phyloP scores from a whole-genome alignment of 2,329 filamentous ascomycete species.

The Ascomycota sp. region DNA sequence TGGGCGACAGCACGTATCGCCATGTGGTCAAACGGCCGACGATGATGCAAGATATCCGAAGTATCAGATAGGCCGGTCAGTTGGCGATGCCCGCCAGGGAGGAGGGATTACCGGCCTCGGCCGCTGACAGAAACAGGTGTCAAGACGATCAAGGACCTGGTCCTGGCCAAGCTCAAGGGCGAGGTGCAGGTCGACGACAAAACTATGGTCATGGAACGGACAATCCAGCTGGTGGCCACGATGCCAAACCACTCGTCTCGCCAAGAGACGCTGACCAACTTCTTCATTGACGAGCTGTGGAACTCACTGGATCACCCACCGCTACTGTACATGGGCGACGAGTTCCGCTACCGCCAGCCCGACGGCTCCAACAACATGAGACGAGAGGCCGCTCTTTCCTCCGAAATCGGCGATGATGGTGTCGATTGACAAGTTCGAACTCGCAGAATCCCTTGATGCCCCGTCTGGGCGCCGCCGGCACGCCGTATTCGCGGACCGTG shows the following conservation, averaged over 20 bases:
- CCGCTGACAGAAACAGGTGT: conserved; percentile 25
- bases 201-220: conserved; percentile 55
- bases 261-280: conserved; percentile 41
- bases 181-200: conserved; percentile 49
- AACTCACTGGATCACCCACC: conserved; percentile 53
- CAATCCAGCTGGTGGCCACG: conserved; percentile 48
- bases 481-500: conserved; percentile 44
- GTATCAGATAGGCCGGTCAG: conserved; percentile 26
- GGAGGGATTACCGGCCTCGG: background rate
- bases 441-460: conserved; percentile 42
- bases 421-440: no score
- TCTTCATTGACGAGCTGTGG: conserved; percentile 51
- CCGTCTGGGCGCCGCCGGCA: conserved; percentile 44
- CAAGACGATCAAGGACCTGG: conserved; percentile 38
- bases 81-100: background rate
- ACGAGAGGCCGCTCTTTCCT: no score
- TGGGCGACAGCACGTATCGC: conserved; percentile 40
- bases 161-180: conserved; percentile 42
- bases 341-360: conserved; percentile 44
- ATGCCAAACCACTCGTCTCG: conserved; percentile 41
- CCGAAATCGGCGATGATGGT: no score
- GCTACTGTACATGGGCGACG: conserved; percentile 38
- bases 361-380: conserved; percentile 49
- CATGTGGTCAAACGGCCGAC: conserved; percentile 25
- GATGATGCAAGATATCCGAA: conserved; percentile 34